phyloP scores from a whole-genome alignment of 176 grass and related monocot genomes.

The Raddia guianensis region DNA sequence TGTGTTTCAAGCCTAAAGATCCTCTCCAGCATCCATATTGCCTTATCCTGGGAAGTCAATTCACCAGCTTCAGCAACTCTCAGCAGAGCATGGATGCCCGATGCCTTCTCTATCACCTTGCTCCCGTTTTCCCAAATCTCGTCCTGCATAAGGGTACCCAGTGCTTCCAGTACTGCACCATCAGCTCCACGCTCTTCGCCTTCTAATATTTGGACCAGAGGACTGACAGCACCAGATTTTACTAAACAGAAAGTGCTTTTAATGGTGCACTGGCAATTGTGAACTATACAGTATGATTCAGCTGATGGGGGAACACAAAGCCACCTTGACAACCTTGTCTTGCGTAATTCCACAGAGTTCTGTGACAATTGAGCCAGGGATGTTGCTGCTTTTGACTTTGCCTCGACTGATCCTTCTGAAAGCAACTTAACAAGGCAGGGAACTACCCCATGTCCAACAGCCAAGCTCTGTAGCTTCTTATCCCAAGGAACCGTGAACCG shows the following conservation, averaged over 20 bases:
- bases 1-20: conserved; percentile 63
- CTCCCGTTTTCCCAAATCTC: conserved; percentile 74
- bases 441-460: conserved; percentile 65
- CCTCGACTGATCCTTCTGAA: conserved; percentile 61
- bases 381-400: conserved; percentile 76
- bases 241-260: conserved; percentile 82
- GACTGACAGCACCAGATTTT: conserved; percentile 63
- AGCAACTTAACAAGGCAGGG: conserved; percentile 74
- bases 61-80: conserved; percentile 59
- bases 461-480: conserved; percentile 69
- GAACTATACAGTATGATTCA: conserved; percentile 70
- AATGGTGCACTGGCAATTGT: conserved; percentile 59
- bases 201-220: conserved; percentile 65
- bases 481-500: conserved; percentile 80
- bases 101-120: conserved; percentile 59
- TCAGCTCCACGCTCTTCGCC: conserved; percentile 66
- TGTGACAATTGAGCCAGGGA: conserved; percentile 78
- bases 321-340: conserved; percentile 60
- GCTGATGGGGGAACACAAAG: conserved; percentile 64
- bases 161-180: conserved; percentile 59
- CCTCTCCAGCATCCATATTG: conserved; percentile 86
- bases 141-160: conserved; percentile 75
- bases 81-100: conserved; percentile 68
- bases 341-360: conserved; percentile 48
- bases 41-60: conserved; percentile 67